Base-by-base conservation (phyloP, 1,284 basidiomycete genomes). In the Schizophyllum commune region DNA sequence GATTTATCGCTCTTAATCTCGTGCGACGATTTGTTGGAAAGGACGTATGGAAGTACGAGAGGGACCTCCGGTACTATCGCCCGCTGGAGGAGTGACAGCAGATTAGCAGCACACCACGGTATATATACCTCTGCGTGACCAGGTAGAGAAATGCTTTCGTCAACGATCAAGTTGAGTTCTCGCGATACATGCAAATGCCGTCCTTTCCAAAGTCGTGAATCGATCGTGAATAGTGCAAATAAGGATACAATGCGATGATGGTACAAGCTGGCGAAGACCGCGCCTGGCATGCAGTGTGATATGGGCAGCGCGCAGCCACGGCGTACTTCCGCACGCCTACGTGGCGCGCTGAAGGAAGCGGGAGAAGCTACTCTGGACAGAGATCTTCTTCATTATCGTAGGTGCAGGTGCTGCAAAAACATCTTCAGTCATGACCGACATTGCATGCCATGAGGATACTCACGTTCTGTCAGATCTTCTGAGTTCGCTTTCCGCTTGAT, bases 401-500 rank as follows among this genome's bases (percentile, higher is more conserved):
- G 89, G 87, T 71, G 91, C 88, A 17, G 81, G 74, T 4, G 90
- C 89, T 91, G 65, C 13, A 59, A 54, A 51, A 57, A 65, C 61
- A n/a, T 17, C 55, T 32, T 63, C 51, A 63, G 58, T 68, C 39
- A 63, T 55, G 6, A n/a, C 13, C 54, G 19, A 51, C 8, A 20
- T 56, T 27, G 22, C 51, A 51, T 57, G 53, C 34, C 51, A 53
- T 17, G 56, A 51, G 52, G 62, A 53, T 4, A 85, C 92, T 79
- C 74, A 94, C 93, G 92, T 75, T 95, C 93, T 47, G 79, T 79
- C 60, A 96, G 73, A 17, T 83, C 83, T 69, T 96, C 94, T 47
- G 96, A 93, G 71, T 89, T 94, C 20, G 94, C 92, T 72, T 96
- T 98, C 58, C 94, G 83, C 73, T 89, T 92, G 63, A 98, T 82